Base-by-base conservation (phyloP, 495 filamentous ascomycete genomes). In the Lichina pygmaea region DNA sequence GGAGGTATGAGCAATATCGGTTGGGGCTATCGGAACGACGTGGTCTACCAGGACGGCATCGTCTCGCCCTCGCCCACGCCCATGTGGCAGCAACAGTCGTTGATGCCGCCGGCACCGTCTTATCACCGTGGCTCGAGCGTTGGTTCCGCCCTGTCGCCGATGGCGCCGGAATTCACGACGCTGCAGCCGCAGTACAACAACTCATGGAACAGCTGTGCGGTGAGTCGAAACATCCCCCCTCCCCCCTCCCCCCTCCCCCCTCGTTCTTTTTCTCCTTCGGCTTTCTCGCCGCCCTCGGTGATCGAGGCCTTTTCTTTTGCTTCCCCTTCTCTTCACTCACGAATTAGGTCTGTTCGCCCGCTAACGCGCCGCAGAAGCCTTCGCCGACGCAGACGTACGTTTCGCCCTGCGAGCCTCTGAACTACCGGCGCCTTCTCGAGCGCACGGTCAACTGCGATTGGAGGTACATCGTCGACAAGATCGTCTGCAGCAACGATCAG, bases 381-480 rank as follows among this genome's bases (percentile, higher is more conserved):
- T 39, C 72, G 40, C 77, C 78, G 52, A 86, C 81, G 39, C 77
- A 77, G 52, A 86, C 81, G 0, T 94, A 89, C 53, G 57, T 95
- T 17, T 75, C 83, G 8, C 76, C 86, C 0, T 75, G 77, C 16
- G 91, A 95, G 57, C 91, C 89, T n/a, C 67, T 94, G 41, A 97
- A 97, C 57, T 97, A 97, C 50, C 81, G 91, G 44, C 83, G 84
- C 43, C 71, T 97, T 8, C 75, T 95, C 34, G 89, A 97, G 56
- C 86, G 89, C 52, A 93, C 84, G 53, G 81, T 93, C 53, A 92
- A 78, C 47, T 94, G 86, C 66, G 89, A 95, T 61, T 97, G 91
- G 89, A 93, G 86, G 61, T 93, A 93, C 55, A 95, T 97, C 51
- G 86, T 97, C 36, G 91, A 95, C 61, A 97, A 95, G 66, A 97